Conservation (phyloP, 1,284 basidiomycete species). For the Malassezia equina region DNA sequence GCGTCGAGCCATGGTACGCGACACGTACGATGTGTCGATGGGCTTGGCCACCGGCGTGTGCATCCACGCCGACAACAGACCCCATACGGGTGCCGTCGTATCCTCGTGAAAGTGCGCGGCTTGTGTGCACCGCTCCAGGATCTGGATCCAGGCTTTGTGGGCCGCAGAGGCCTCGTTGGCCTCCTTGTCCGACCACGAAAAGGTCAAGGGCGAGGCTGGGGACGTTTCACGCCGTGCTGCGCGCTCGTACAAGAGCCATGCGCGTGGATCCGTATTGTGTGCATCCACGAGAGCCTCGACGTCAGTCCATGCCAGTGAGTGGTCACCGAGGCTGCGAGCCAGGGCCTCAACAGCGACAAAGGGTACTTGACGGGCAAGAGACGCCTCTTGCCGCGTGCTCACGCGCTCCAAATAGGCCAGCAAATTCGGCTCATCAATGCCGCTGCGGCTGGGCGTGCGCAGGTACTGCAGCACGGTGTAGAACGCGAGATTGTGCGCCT, state of each 20-base stretch:
- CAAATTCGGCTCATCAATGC: constrained; percentile 30
- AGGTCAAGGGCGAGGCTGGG: not conserved
- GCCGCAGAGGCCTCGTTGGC: not conserved
- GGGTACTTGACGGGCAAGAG: not conserved
- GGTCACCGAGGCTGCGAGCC: not conserved
- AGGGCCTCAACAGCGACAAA: constrained; percentile 10
- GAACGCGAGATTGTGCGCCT: not conserved
- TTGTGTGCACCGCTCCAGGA: constrained; percentile 7
- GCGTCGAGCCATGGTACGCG: not conserved
- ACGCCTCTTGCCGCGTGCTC: constrained; percentile 10
- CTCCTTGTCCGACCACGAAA: not conserved
- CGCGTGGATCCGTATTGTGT: constrained; percentile 2
- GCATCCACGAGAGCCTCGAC: not conserved
- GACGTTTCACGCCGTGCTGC: not conserved
- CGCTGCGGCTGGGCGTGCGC: constrained; percentile 19
- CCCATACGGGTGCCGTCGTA: constrained; percentile 10
- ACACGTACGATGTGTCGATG: not conserved
- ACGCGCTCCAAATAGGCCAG: constrained; percentile 24
- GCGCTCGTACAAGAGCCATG: constrained; percentile 7
- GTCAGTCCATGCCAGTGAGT: not conserved
- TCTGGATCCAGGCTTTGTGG: constrained; percentile 1
- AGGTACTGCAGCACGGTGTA: constrained; percentile 22
- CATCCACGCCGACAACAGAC: not conserved
- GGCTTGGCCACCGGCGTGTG: not conserved
- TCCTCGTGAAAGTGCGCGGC: constrained; percentile 3